Evolutionary conservation across 345 rosid genomes (phyloP).

Genomic region (Camelina sativa): DNA sequence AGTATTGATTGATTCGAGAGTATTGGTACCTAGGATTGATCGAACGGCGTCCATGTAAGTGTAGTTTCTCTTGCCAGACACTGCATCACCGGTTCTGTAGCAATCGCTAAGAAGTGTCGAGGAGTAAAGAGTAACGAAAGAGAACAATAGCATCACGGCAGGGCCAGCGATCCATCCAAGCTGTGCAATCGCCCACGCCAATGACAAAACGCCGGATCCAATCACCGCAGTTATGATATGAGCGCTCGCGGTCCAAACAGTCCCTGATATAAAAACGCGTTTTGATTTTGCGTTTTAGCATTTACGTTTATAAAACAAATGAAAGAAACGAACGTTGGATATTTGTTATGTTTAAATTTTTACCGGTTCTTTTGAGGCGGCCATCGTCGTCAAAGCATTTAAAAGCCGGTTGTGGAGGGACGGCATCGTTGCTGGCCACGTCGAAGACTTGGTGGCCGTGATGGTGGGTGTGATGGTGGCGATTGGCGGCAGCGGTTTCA

Average conservation of each 20-base stretch:
- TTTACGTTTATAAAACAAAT: background rate
- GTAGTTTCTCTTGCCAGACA: conserved; percentile 74
- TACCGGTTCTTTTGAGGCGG: conserved; percentile 70
- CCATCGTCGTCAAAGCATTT: conserved; percentile 78
- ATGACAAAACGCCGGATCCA: conserved; percentile 85
- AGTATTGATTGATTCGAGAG: background rate
- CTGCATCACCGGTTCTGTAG: conserved; percentile 64
- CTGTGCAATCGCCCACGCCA: conserved; percentile 89
- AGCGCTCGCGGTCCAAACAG: conserved; percentile 80
- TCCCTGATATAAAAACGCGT: conserved; percentile 50
- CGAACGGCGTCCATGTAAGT: conserved; percentile 81
- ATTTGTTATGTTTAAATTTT: background rate
- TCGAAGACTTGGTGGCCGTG: conserved; percentile 50
- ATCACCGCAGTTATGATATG: conserved; percentile 88
- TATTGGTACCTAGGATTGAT: conserved; percentile 65
- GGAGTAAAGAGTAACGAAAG: conserved; percentile 67
- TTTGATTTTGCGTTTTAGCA: conserved; percentile 25
- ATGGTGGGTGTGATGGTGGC: conserved; percentile 44
- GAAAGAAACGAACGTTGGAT: background rate
- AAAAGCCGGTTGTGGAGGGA: conserved; percentile 47
- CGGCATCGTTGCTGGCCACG: conserved; percentile 37
- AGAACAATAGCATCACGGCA: conserved; percentile 72
- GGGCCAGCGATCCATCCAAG: conserved; percentile 94
- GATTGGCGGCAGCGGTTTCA: conserved; percentile 53
- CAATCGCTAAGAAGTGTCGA: conserved; percentile 74